Percentiles rank a stretch among this genome's conserved stretches.
Evolutionary conservation across 192 early-diverging fungal genomes (phyloP).

Genomic region (Piromyces sp.): DNA sequence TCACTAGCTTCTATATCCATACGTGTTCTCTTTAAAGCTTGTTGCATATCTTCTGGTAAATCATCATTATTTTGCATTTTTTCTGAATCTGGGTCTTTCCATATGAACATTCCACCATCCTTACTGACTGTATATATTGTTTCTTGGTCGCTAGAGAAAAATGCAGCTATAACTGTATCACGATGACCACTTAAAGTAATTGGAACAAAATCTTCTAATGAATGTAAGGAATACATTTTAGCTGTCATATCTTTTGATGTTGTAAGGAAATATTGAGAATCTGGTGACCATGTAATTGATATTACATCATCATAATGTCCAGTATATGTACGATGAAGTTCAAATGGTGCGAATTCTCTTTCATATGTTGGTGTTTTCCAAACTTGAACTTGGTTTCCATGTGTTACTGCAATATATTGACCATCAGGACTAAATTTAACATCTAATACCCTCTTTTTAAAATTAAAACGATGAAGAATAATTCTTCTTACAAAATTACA

Average conservation of each 20-base stretch:
- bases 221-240: constrained; percentile 51
- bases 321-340: constrained; percentile 56
- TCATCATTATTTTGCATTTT: constrained; percentile 9
- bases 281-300: constrained; percentile 65
- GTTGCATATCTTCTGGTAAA: constrained; percentile 25
- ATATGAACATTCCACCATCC: constrained; percentile 78
- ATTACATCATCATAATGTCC: constrained; percentile 81
- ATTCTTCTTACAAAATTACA: constrained; percentile 71
- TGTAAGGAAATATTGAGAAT: constrained; percentile 53
- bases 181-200: constrained; percentile 70
- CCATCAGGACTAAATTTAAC: constrained; percentile 88
- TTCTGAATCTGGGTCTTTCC: constrained; percentile 19
- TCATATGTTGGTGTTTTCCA: constrained; percentile 86
- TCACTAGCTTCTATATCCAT: not conserved
- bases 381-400: constrained; percentile 68
- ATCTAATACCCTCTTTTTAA: constrained; percentile 62
- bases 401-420: constrained; percentile 65
- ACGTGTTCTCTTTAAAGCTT: constrained; percentile 10
- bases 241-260: constrained; percentile 70
- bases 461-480: constrained; percentile 77
- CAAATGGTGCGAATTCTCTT: constrained; percentile 82
- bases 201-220: constrained; percentile 46
- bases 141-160: constrained; percentile 50
- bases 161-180: constrained; percentile 65
- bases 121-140: constrained; percentile 65